A percentile compares a stretch with the other conserved stretches of the same genome.
Evolutionary conservation across 106 monocot species (phyloP).

Genomic region (Dactylorhiza incarnata): DNA sequence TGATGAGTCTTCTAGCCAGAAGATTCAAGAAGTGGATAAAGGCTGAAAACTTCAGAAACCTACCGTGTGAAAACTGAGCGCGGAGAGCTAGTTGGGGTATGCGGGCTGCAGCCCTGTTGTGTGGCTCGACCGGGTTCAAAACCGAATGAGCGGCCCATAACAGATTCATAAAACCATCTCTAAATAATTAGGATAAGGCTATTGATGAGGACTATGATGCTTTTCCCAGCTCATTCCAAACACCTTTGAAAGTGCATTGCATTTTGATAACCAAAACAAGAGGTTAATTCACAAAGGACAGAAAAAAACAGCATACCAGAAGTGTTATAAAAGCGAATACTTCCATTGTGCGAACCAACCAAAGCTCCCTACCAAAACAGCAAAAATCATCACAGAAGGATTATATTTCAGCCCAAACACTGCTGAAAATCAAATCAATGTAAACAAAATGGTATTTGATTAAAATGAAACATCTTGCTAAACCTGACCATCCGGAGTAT

Average conservation of each 20-base stretch:
- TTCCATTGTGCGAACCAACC: conserved; percentile 93
- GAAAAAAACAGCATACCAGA: conserved; percentile 37
- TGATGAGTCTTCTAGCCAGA: no score
- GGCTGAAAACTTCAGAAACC: no score
- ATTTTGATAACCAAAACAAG: not conserved
- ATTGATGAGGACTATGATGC: no score
- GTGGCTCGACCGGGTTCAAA: no score
- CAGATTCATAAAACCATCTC: no score
- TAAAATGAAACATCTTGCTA: not conserved
- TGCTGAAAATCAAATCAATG: not conserved
- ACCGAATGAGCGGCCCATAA: no score
- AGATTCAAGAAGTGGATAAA: no score
- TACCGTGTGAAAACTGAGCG: no score
- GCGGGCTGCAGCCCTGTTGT: no score
- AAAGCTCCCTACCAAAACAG: conserved; percentile 60
- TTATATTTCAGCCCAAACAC: not conserved
- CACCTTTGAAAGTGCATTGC: not conserved
- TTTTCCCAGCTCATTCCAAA: not conserved
- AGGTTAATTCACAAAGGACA: no score
- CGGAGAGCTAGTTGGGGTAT: no score
- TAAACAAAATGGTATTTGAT: not conserved
- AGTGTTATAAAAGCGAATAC: conserved; percentile 64
- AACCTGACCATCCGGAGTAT: conserved; percentile 94
- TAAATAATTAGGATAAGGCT: no score
- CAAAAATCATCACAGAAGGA: conserved; percentile 15